Percentiles rank a stretch among this genome's conserved stretches.
Evolutionary conservation across 371 early-diverging fungal genomes (phyloP).

Genomic region (Saksenaea oblongispora): DNA sequence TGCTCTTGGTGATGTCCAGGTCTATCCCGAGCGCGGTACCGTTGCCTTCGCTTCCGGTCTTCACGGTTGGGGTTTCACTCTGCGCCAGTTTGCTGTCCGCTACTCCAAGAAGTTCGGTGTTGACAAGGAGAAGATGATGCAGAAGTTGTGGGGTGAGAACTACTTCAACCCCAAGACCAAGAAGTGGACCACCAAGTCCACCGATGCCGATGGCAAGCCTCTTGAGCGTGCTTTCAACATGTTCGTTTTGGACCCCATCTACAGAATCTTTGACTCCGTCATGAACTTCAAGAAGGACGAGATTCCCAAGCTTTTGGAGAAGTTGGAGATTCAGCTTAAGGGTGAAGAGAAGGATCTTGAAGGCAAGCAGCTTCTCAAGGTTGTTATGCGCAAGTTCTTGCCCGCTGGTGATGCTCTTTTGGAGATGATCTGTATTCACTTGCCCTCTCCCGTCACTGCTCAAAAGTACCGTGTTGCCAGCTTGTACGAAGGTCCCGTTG

Average conservation of each 20-base stretch:
- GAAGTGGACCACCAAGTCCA: conserved; percentile 90
- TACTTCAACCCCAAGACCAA: conserved; percentile 97
- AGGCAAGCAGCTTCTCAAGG: conserved; percentile 96
- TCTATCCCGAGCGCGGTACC: conserved; percentile 93
- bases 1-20: conserved; percentile 49
- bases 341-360: conserved; percentile 88
- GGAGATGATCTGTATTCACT: conserved; percentile 99
- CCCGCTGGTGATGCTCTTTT: conserved; percentile 99
- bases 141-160: conserved; percentile 96
- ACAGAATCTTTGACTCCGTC: conserved; percentile 95
- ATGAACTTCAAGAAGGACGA: conserved; percentile 97
- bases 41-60: conserved; percentile 99
- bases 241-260: conserved; percentile 99
- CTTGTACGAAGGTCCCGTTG: conserved; percentile 98
- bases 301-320: conserved; percentile 80
- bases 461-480: conserved; percentile 95
- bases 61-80: conserved; percentile 99
- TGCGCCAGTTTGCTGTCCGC: conserved; percentile 85
- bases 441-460: conserved; percentile 96
- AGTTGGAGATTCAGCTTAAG: conserved; percentile 88
- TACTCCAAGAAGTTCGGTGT: conserved; percentile 98
- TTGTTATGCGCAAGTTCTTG: conserved; percentile 99
- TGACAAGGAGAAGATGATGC: conserved; percentile 95
- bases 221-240: conserved; percentile 98
- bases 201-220: conserved; percentile 79